phyloP scores from a whole-genome alignment of 352 stramenopile species.

The Phytophthora pluvialis region DNA sequence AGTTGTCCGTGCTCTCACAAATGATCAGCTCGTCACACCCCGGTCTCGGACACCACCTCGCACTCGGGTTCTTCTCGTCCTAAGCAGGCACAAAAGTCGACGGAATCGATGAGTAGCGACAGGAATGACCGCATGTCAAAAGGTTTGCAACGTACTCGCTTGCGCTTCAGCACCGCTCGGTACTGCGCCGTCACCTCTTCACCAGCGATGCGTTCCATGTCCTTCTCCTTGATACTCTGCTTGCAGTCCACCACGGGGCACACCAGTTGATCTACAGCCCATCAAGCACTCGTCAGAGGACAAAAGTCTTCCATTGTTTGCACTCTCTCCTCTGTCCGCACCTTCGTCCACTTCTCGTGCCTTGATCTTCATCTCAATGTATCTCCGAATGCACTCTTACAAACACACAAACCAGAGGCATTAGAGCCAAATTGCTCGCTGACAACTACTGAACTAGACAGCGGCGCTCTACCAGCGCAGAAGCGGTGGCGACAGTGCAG shows the following conservation, averaged over 20 bases:
- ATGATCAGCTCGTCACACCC: constrained; percentile 74
- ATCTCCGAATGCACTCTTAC: constrained; percentile 55
- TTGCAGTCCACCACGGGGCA: constrained; percentile 68
- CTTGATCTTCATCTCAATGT: constrained; percentile 67
- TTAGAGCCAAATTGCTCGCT: background rate
- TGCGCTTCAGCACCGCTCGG: constrained; percentile 50
- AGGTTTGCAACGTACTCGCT: constrained; percentile 45
- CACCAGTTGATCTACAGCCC: constrained; percentile 62
- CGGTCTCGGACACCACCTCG: constrained; percentile 65
- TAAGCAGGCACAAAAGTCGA: constrained; percentile 17
- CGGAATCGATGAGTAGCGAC: no score
- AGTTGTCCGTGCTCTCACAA: constrained; percentile 51
- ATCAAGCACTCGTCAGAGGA: constrained; percentile 4
- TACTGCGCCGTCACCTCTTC: constrained; percentile 32
- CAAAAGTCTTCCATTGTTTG: background rate
- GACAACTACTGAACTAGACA: no score
- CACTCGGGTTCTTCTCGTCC: constrained; percentile 80
- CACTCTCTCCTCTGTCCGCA: constrained; percentile 10
- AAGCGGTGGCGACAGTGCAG: constrained; percentile 67
- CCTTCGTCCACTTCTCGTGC: constrained; percentile 67
- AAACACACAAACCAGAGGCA: background rate
- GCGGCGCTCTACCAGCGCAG: constrained; percentile 40
- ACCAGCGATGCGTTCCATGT: constrained; percentile 46
- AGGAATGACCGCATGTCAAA: background rate
- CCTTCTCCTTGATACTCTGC: constrained; percentile 39